A percentile compares a stretch with the other conserved stretches of the same genome.
Conservation (phyloP, 2,329 filamentous ascomycete genomes). For the Microcyclosporella mali region DNA sequence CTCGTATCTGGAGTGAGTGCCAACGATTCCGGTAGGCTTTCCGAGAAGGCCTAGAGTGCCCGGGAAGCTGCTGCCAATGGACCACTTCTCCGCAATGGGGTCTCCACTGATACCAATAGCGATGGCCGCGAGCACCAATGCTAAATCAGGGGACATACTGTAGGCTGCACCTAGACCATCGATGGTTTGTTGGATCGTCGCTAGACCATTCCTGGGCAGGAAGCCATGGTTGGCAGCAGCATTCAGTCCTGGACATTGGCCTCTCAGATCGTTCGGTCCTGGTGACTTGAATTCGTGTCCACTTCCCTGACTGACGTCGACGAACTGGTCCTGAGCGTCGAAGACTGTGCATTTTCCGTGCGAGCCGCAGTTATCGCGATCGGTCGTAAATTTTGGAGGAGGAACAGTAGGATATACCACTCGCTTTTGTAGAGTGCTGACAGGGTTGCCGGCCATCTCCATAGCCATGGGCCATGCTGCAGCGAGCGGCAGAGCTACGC, state of each 20-base stretch:
- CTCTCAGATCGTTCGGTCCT: slow-evolving; percentile 21
- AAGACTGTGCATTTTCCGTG: slow-evolving; percentile 21
- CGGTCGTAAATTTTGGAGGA: slow-evolving; percentile 11
- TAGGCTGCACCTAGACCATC: slow-evolving; percentile 13
- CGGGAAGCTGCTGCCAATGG: slow-evolving; percentile 5
- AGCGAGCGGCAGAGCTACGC: slow-evolving; percentile 11
- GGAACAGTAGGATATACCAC: slow-evolving; percentile 12
- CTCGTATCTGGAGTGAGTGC: slow-evolving; percentile 8
- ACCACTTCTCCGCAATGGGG: slow-evolving; percentile 11
- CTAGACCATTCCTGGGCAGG: slow-evolving; percentile 24
- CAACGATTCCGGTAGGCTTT: slow-evolving; percentile 9
- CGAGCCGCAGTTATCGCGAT: slow-evolving; percentile 15
- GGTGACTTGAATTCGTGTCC: slow-evolving; percentile 27
- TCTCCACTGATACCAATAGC: slow-evolving; percentile 17
- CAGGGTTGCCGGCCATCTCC: slow-evolving; percentile 1
- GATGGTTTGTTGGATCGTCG: slow-evolving; percentile 19
- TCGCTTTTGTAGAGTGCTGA: slow-evolving; percentile 7
- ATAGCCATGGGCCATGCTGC: slow-evolving; percentile 14
- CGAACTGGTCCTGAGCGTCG: slow-evolving; percentile 26
- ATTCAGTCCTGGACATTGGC: slow-evolving; percentile 29
- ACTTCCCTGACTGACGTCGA: slow-evolving; percentile 21
- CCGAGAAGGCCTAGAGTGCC: slow-evolving; percentile 6
- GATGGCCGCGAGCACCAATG: slow-evolving; percentile 10
- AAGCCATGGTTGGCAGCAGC: slow-evolving; percentile 21
- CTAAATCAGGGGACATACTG: slow-evolving; percentile 26